Base-by-base conservation (phyloP, 2,329 filamentous ascomycete species). In the Ceratocystiopsis minuta region DNA sequence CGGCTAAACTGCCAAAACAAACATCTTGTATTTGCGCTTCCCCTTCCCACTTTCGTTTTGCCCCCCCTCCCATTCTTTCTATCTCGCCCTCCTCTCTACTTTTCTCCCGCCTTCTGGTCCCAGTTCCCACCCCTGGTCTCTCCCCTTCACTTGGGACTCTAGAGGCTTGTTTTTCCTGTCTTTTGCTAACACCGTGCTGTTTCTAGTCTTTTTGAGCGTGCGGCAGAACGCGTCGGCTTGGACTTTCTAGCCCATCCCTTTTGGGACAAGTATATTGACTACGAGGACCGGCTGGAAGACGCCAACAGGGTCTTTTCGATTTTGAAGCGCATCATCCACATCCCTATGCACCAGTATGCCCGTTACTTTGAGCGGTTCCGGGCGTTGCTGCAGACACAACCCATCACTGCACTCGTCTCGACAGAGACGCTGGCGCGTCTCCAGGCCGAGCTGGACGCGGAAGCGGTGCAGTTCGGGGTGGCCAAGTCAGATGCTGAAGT, bases 241-340 rank as follows among this genome's bases (percentile, higher is more conserved):
- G 90, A 98, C 60, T 98, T 94, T 56, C 69, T 94, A 28, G 80
- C 87, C 2, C 86, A 95, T 56, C 86, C 86, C 1, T 95, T 98
- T 63, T 98, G 90, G 90, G 90, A 98, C 60, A 96, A 94, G 62
- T 98, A 94, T 55, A 75, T 98, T 49, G 90, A 96, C 57, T 96
- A 92, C 54, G 90, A 96, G 57, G 87, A 95, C 57, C 80, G 87
- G 2, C 68, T 88, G 47, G 86, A 94, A 53, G 76, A 80, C 0
- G 74, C 80, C 14, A 83, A 92, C 48, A 84, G 77, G 53, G 83
- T 95, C 42, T 93, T 92, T 52, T 75, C 74, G 35, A 84, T 98
- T 43, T 70, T 94, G 41, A 70, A 71, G 46, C 82, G 87, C 42
- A 72, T 95, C 43, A 81, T 94, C 42, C 74, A 82, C 53, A 86